These are phyloP conservation scores for Globisporangium rhizosaccharum DNA, from an alignment of 352 stramenopile genomes.

Conservation along the genomic window DNA sequence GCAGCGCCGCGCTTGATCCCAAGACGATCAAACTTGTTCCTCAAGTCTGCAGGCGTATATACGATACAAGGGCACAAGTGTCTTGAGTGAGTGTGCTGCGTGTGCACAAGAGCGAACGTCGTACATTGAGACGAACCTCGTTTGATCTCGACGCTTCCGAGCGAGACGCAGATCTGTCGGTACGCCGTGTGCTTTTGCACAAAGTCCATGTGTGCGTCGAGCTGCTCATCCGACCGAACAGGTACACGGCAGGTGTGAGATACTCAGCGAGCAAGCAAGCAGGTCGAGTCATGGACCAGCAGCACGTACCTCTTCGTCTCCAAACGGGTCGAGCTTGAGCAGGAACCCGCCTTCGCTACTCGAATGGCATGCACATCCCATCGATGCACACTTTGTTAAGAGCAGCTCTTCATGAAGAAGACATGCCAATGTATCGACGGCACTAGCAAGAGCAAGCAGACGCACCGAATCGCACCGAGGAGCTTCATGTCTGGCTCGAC, in stretches of 20 bases:
- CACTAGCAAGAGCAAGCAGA: neutral
- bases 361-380: neutral
- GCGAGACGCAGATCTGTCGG: conserved; percentile 39
- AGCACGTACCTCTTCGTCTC: conserved; percentile 33
- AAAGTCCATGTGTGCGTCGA: conserved; percentile 46
- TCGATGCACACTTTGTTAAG: too few species aligned
- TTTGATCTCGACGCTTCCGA: conserved; percentile 40
- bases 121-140: conserved; percentile 24
- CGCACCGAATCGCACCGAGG: conserved; percentile 27
- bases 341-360: conserved; percentile 23
- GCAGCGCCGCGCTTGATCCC: conserved; percentile 38
- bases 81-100: neutral
- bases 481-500: conserved; percentile 44
- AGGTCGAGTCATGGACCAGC: neutral
- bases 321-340: conserved; percentile 51
- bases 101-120: neutral
- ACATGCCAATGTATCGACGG: neutral
- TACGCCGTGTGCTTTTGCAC: conserved; percentile 25
- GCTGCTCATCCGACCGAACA: conserved; percentile 14
- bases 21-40: conserved; percentile 59
- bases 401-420: too few species aligned
- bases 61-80: neutral
- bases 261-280: neutral
- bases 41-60: conserved; percentile 25
- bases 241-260: neutral